Percentiles rank a stretch among this genome's conserved stretches.
These are phyloP conservation scores for Baudoinia panamericana DNA, from an alignment of 495 filamentous ascomycete genomes.

Conservation along the genomic window DNA sequence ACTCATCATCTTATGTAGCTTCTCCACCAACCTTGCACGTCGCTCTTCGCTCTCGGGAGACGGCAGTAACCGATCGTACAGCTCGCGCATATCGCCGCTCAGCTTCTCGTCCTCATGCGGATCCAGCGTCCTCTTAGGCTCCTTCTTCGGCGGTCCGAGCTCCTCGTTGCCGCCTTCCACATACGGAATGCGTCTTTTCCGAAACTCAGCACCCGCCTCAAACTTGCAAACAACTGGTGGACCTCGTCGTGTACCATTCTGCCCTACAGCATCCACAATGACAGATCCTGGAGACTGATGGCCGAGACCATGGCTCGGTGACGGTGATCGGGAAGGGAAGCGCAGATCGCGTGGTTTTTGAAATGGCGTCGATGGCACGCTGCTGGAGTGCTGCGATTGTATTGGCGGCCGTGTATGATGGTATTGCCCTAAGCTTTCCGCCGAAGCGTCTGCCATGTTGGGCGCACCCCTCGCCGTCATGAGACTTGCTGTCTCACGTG, in stretches of 20 bases:
- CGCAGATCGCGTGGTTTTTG: conserved; percentile 75
- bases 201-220: conserved; percentile 62
- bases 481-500: conserved; percentile 11
- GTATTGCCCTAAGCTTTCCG: conserved; percentile 4
- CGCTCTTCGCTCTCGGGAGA: conserved; percentile 65
- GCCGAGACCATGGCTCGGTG: conserved; percentile 52
- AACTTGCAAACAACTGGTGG: conserved; percentile 57
- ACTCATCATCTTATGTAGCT: conserved; percentile 77
- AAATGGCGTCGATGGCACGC: conserved; percentile 86
- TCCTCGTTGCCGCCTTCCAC: conserved; percentile 32
- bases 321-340: conserved; percentile 74
- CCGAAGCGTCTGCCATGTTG: conserved; percentile 6
- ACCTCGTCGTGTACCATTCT: conserved; percentile 47
- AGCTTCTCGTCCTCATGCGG: conserved; percentile 66
- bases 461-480: conserved; percentile 7
- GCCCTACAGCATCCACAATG: conserved; percentile 70
- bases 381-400: conserved; percentile 61
- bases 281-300: conserved; percentile 83
- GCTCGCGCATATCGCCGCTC: conserved; percentile 62
- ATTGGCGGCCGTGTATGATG: conserved; percentile 22
- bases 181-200: conserved; percentile 80
- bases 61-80: conserved; percentile 77
- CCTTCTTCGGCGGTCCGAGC: conserved; percentile 38
- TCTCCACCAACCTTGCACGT: conserved; percentile 60
- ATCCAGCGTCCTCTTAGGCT: conserved; percentile 52